Evolutionary conservation across 2,329 filamentous ascomycete species (phyloP), one percentile per base, ranked within the genome.

Genomic region (Ophiostoma populinum): DNA sequence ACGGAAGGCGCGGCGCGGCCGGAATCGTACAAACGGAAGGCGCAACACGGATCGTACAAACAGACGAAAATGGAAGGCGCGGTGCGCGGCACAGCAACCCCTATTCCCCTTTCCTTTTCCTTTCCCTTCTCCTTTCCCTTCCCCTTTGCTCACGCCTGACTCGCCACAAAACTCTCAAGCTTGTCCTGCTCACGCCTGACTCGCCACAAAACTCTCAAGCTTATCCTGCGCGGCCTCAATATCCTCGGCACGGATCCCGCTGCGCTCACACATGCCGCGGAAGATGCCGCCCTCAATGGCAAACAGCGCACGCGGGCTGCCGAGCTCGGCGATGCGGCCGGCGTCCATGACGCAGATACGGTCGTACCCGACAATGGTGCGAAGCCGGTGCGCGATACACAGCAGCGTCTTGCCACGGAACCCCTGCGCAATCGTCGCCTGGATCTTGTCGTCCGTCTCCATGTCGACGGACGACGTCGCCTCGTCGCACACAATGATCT

Each of bases 401-500:
- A 95, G 61, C 31, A 95, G 58, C 3, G 87, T 94, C 62, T 80
- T 82, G 40, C 85, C 86, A 36, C 69, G 66, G 62, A 95, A 95
- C 0, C 76, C 86, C 1, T 69, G 66, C 0, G 81, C 77, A 55
- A 95, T 94, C 4, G 86, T 92, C 37, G 64, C 62, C 55, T 95
- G 87, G 51, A 95, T 93, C 66, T 90, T 92, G 55, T 83, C 78
- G 51, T 98, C 90, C 3, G 87, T 95, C 51, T 94, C 87, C 63
- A 94, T 90, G 54, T 95, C 87, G 7, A 95, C 86, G 0, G 73
- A 80, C 2, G 77, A 83, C 0, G 90, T 98, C 1, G 90, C 90
- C 56, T 98, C 90, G 59, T 98, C 90, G 55, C 87, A 94, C 33
- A 98, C 77, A 47, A 95, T 94, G 56, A 95, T 94, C 46, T 80